Conservation (phyloP, 495 filamentous ascomycete genomes). For the Aspergillus hancockii region DNA sequence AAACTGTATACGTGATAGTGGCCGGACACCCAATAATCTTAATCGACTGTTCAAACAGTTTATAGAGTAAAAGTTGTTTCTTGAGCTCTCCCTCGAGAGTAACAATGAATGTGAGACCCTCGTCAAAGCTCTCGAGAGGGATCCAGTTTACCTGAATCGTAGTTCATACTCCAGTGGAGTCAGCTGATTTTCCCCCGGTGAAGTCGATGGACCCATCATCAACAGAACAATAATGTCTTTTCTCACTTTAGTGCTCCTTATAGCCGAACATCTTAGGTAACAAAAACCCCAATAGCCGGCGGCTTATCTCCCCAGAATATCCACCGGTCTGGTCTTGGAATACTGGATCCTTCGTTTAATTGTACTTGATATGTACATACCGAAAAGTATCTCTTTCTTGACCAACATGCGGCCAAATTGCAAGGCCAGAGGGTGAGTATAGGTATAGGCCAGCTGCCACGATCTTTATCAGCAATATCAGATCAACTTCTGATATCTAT, state of each 20-base stretch:
- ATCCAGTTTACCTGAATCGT: too few relatives aligned
- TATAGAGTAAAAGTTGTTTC: too few relatives aligned
- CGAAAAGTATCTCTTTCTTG: too few relatives aligned
- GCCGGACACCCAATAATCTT: not conserved
- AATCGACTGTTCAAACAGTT: not conserved
- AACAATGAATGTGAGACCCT: too few relatives aligned
- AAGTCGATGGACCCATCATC: not conserved
- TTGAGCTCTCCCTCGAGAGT: too few relatives aligned
- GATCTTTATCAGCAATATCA: not conserved
- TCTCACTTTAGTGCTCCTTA: not conserved
- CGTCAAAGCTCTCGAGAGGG: too few relatives aligned
- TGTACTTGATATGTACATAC: not conserved
- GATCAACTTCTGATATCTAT: not conserved
- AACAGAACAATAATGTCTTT: not conserved
- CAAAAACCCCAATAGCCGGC: not conserved
- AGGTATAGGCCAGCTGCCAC: not conserved
- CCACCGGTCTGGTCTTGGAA: not conserved
- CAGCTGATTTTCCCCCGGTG: not conserved
- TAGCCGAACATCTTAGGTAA: conserved; percentile 2
- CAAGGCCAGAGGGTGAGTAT: not conserved
- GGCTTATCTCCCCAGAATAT: not conserved
- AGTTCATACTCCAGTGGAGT: not conserved
- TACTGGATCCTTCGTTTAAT: too few relatives aligned
- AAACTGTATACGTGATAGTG: not conserved
- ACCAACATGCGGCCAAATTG: too few relatives aligned